Base-by-base conservation (phyloP, 345 rosid genomes). In the Salix koriyanagi region DNA sequence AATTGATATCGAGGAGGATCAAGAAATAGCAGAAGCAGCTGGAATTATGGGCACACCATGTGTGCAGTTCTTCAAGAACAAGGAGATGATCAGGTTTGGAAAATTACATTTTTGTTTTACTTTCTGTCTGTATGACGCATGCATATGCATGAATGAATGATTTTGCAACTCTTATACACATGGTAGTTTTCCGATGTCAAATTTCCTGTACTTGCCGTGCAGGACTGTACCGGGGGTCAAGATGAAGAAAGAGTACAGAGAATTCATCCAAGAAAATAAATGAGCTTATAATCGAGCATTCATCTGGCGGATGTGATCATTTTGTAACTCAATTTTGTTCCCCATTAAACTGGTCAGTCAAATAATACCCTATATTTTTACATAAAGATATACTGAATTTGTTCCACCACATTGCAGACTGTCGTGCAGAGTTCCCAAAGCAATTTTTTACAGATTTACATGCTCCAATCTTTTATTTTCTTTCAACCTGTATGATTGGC, bases 1-100 rank as follows among this genome's bases (percentile, higher is more conserved):
- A 81, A 96, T 93, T 56, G 99, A 96, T 77, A 96, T 93, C 0
- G 99, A 93, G 85, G 99, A 93, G 89, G 99, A 96, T 81, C 98
- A 66, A 65, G 98, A 93, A 81, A 86, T 96, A 77, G 96, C 98
- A 70, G 96, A 96, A 86, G 96, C 97, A 39, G 99, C 98, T 52
- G 97, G 89, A 80, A 95, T 95, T 62, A 95, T 95, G 98, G 98
- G 99, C 50, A 93, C 98, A 21, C 98, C 98, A 9, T 93, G 97
- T 16, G 98, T 96, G 77, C 98, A 96, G 83, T 96, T 93, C 81
- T 95, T 90, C 87, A 93, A 95, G 87, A 88, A 90, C 80, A 95
- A 91, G 86, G 97, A 95, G 80, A 90, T 93, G 95, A 81, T 93
- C 82, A 88, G 88, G 97, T 94, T n/a, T n/a, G 88, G 71, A 54